phyloP scores from a whole-genome alignment of 2,329 filamentous ascomycete species.

The Phaeoacremonium minimum region DNA sequence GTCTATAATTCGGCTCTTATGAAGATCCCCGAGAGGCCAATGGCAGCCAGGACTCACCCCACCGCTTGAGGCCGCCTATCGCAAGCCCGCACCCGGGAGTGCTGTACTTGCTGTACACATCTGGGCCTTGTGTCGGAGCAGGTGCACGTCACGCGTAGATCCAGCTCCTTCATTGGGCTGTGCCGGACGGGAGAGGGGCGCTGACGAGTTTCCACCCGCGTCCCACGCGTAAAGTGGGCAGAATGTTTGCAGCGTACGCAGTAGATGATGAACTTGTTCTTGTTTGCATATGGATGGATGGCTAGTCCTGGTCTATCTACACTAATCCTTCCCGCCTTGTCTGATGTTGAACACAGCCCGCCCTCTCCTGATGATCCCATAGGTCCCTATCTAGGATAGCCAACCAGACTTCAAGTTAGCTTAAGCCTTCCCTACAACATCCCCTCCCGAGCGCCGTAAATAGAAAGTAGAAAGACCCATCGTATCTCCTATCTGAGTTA shows the following conservation, averaged over 20 bases:
- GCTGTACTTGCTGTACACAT: too few species aligned
- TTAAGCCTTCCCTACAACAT: neutral
- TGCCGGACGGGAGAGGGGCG: neutral
- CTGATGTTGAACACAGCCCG: constrained; percentile 15
- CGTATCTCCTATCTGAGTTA: neutral
- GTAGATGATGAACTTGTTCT: too few species aligned
- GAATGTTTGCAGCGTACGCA: too few species aligned
- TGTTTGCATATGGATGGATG: too few species aligned
- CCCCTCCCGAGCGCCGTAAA: neutral
- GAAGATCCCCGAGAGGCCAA: constrained; percentile 22
- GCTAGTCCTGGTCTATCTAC: too few species aligned
- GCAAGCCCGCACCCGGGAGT: too few species aligned
- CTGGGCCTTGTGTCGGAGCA: too few species aligned
- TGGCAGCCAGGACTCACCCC: too few species aligned
- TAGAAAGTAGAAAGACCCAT: constrained; percentile 10
- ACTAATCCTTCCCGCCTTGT: constrained; percentile 12
- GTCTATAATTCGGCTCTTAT: constrained; percentile 32
- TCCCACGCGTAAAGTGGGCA: neutral
- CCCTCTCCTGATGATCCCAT: constrained; percentile 1
- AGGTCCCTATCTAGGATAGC: constrained; percentile 3
- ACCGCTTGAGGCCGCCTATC: too few species aligned
- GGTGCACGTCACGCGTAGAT: too few species aligned
- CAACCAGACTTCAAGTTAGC: constrained; percentile 1
- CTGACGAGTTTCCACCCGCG: constrained; percentile 1
- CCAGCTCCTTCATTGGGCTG: too few species aligned